Percentiles rank a stretch among this genome's conserved stretches.
phyloP scores from a whole-genome alignment of 805 yeast species.

The Brettanomyces anomalus region DNA sequence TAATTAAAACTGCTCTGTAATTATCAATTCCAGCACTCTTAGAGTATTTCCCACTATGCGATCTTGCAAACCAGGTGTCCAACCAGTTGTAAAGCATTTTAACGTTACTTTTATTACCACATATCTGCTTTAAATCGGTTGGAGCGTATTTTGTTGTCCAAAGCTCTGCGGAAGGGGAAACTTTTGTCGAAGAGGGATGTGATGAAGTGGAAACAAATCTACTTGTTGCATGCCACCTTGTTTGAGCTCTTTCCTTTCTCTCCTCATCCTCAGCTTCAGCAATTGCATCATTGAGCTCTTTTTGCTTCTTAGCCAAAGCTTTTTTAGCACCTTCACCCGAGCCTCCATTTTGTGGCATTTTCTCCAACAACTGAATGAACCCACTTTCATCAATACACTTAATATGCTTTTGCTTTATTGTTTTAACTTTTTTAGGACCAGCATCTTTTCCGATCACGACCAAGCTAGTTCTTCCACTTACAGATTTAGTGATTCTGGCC shows the following conservation, averaged over 20 bases:
- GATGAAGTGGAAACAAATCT: background rate
- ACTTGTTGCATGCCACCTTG: background rate
- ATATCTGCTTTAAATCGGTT: conserved; percentile 57
- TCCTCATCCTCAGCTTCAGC: conserved; percentile 45
- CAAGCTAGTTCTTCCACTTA: conserved; percentile 75
- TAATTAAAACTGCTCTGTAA: conserved; percentile 75
- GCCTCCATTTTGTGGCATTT: conserved; percentile 93
- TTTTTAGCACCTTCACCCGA: conserved; percentile 68
- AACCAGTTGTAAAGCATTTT: conserved; percentile 67
- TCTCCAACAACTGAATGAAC: conserved; percentile 57
- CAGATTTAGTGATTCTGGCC: conserved; percentile 80
- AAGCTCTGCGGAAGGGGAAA: conserved; percentile 30
- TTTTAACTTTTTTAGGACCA: conserved; percentile 88
- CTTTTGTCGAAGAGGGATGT: background rate
- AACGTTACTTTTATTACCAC: conserved; percentile 83
- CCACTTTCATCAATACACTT: conserved; percentile 88
- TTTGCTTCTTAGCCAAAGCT: conserved; percentile 59
- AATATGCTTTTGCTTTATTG: conserved; percentile 60
- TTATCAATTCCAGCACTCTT: conserved; percentile 51
- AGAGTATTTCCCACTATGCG: conserved; percentile 33
- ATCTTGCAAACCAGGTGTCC: conserved; percentile 56
- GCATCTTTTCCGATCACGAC: conserved; percentile 95
- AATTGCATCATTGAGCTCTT: conserved; percentile 51
- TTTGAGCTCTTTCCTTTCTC: conserved; percentile 18
- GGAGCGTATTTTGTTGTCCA: conserved; percentile 98